Base-by-base conservation (phyloP, 805 yeast genomes). In the Yarrowia bubula region DNA sequence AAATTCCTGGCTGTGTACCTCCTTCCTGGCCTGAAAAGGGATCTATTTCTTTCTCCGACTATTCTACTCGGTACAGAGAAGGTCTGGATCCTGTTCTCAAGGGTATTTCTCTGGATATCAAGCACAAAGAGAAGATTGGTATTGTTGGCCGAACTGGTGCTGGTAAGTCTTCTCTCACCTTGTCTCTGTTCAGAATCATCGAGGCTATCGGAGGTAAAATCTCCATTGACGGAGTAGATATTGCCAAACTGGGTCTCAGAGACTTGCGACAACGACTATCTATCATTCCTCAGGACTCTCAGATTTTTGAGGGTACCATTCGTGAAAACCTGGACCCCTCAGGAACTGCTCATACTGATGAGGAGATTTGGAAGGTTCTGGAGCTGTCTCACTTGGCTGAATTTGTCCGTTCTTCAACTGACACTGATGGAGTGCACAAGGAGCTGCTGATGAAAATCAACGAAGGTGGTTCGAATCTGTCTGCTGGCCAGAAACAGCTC, bases 101-200 rank as follows among this genome's bases (percentile, higher is more conserved):
- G 66, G 78, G 86, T 69, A 82, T 90, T 58, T 84, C 84, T 70
- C 83, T 89, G 66, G 75, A 71, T 22, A 88, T 92, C 10, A 82
- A 79, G 61, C 89, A 89, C 71, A 96, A 95, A 65, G 89, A 90
- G 67, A 79, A 92, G 69, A 84, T 86, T 67, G 92, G 98, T 77
- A 82, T 92, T 68, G 91, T 92, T 38, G 98, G 98, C 38, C 84
- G 83, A 70, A 97, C 93, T 61, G 98, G 98, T 38, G 79, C 89
- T 17, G 98, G 98, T 69, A 92, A 92, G 73, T 87, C 96, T 14
- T 89, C 96, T 0, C 78, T 92, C 38, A 80, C 91, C 66, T 91
- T 89, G 75, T 84, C 93, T 15, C 77, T 92, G 37, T 77, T 91
- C 74, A 75, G 90, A 69, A 75, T 86, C 55, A 79, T 77, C 47